Evolutionary conservation across 805 yeast genomes (phyloP).

Genomic region (Ogataea saltuana): DNA sequence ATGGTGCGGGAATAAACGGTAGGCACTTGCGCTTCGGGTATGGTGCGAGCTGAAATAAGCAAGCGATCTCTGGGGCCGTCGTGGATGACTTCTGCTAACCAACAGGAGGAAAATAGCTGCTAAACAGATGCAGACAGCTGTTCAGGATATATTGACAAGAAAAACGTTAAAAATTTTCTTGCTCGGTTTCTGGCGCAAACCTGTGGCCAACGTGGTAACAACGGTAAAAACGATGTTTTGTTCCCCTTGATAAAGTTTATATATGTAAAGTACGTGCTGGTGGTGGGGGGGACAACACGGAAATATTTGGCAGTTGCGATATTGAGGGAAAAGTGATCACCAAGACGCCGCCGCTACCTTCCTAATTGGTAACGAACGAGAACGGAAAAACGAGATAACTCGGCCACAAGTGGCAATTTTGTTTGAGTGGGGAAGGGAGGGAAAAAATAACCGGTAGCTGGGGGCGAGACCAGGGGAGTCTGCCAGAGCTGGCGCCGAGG

Average conservation of each 20-base stretch:
- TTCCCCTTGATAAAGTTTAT: not conserved
- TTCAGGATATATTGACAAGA: not conserved
- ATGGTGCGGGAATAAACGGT: too few relatives aligned
- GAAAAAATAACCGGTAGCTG: not conserved
- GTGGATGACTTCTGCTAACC: too few relatives aligned
- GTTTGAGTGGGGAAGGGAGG: slow-evolving; percentile 4
- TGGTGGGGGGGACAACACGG: slow-evolving; percentile 1
- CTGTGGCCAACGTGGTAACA: slow-evolving; percentile 6
- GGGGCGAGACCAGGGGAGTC: not conserved
- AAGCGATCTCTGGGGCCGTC: too few relatives aligned
- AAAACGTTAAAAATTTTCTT: slow-evolving; percentile 4
- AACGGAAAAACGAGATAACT: slow-evolving; percentile 4
- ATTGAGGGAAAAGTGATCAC: slow-evolving; percentile 4
- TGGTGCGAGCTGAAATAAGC: too few relatives aligned
- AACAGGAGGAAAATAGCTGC: not conserved
- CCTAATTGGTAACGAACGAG: slow-evolving; percentile 2
- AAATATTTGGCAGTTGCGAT: slow-evolving; percentile 4
- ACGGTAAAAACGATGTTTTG: slow-evolving; percentile 7
- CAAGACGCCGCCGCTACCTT: slow-evolving; percentile 4
- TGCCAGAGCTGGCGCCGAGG: too few relatives aligned
- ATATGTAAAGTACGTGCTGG: not conserved
- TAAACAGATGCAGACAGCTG: not conserved
- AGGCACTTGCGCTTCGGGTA: too few relatives aligned
- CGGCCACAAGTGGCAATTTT: slow-evolving; percentile 3
- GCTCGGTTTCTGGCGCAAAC: not conserved